Evolutionary conservation across 2,329 filamentous ascomycete genomes (phyloP).

Genomic region (Karstenula rhodostoma): DNA sequence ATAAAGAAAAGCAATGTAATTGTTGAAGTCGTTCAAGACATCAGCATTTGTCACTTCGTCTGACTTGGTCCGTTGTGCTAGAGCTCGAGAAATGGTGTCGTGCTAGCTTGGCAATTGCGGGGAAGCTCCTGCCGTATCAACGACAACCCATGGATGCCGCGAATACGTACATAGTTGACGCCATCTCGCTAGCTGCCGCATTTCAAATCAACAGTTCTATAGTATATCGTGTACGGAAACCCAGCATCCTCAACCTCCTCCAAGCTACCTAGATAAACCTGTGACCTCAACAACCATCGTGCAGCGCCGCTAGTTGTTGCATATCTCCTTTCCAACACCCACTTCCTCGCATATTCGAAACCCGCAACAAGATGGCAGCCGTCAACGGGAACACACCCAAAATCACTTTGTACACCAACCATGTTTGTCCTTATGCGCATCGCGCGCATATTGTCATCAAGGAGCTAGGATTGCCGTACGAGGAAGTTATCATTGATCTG

Average conservation of each 20-base stretch:
- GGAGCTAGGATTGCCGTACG: conserved; percentile 71
- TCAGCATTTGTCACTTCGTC: not conserved
- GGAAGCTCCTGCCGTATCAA: conserved; percentile 3
- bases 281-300: not conserved
- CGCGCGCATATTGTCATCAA: conserved; percentile 76
- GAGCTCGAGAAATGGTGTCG: not conserved
- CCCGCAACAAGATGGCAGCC: conserved; percentile 30
- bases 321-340: not conserved
- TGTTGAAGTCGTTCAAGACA: not conserved
- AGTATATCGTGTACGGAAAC: not conserved
- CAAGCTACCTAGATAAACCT: not conserved
- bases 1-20: too few species aligned
- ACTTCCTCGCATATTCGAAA: not conserved
- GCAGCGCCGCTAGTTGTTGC: not conserved
- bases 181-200: conserved; percentile 8
- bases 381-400: conserved; percentile 50
- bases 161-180: conserved; percentile 11
- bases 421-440: conserved; percentile 75
- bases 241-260: not conserved
- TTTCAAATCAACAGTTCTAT: conserved; percentile 13
- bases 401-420: conserved; percentile 76
- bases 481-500: conserved; percentile 78
- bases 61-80: not conserved
- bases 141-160: not conserved
- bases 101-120: not conserved